These are phyloP conservation scores for Diplodia seriata DNA, from an alignment of 2,329 filamentous ascomycete species.

Conservation along the genomic window DNA sequence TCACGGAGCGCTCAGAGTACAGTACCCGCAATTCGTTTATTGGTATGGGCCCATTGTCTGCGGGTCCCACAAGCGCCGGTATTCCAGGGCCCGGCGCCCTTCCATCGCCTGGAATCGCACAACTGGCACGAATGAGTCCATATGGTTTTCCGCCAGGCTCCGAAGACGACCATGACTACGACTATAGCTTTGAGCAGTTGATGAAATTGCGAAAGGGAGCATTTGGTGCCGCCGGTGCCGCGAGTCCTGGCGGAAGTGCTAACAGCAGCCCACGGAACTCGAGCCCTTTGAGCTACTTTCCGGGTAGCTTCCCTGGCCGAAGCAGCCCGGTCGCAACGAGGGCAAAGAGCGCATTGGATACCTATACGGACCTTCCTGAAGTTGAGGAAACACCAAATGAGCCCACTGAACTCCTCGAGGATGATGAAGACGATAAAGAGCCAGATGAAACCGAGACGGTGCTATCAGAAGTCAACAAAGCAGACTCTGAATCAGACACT, in stretches of 20 bases:
- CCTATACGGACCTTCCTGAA: slow-evolving; percentile 16
- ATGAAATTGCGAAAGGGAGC: slow-evolving; percentile 75
- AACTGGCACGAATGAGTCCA: slow-evolving; percentile 67
- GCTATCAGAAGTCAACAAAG: slow-evolving; percentile 10
- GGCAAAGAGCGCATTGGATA: slow-evolving; percentile 24
- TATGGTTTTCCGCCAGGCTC: slow-evolving; percentile 58
- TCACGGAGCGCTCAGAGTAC: slow-evolving; percentile 95
- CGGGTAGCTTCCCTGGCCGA: slow-evolving; percentile 18
- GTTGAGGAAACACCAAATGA: slow-evolving; percentile 27
- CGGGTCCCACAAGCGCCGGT: slow-evolving; percentile 45
- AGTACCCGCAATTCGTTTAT: slow-evolving; percentile 92
- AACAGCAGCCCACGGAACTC: slow-evolving; percentile 47
- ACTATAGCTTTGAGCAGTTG: slow-evolving; percentile 76
- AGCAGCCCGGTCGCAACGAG: slow-evolving; percentile 27
- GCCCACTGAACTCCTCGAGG: neutral
- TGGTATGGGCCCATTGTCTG: slow-evolving; percentile 63
- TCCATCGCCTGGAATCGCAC: slow-evolving; percentile 76
- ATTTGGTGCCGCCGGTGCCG: slow-evolving; percentile 70
- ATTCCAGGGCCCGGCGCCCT: slow-evolving; percentile 51
- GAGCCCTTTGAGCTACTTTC: slow-evolving; percentile 35
- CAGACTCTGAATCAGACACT: slow-evolving; percentile 17
- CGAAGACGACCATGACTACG: slow-evolving; percentile 65
- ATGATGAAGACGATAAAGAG: neutral
- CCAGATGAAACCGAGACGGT: neutral
- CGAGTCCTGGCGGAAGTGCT: slow-evolving; percentile 58